These are phyloP conservation scores for Trametes cingulata DNA, from an alignment of 768 basidiomycete genomes.

Conservation along the genomic window DNA sequence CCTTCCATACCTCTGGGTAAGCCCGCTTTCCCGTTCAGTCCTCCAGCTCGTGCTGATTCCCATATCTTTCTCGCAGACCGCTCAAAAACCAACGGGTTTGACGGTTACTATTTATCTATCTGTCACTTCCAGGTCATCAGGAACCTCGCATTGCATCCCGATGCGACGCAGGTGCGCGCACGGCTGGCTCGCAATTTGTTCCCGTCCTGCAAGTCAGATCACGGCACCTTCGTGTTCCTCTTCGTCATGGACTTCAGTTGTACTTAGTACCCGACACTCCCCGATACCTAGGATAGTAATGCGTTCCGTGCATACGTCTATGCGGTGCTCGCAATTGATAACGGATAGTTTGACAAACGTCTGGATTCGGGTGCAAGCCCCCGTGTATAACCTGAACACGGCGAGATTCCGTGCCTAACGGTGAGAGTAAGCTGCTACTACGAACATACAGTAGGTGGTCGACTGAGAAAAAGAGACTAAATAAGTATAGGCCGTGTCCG, in stretches of 20 bases:
- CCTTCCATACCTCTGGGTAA: neutral
- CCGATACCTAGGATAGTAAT: constrained; percentile 14
- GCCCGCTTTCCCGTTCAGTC: neutral
- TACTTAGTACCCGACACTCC: constrained; percentile 5
- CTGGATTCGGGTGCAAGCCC: neutral
- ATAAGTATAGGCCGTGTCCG: no score
- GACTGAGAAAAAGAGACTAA: no score
- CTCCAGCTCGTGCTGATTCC: neutral
- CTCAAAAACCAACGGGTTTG: constrained; percentile 9
- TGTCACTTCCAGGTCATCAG: constrained; percentile 10
- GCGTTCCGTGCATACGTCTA: neutral
- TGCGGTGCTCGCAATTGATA: constrained; percentile 9
- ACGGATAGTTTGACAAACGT: neutral
- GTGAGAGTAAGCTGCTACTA: no score
- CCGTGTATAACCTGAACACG: neutral
- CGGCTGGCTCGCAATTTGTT: constrained; percentile 19
- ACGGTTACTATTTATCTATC: constrained; percentile 21
- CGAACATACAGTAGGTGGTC: no score
- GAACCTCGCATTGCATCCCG: constrained; percentile 18
- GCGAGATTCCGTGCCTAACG: no score
- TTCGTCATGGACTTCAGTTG: constrained; percentile 3
- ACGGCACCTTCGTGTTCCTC: constrained; percentile 8
- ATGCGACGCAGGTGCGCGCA: constrained; percentile 24
- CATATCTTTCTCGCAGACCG: neutral
- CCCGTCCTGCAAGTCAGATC: constrained; percentile 21